These are phyloP conservation scores for Phytophthora sp. DNA, from an alignment of 352 stramenopile genomes.

Conservation along the genomic window DNA sequence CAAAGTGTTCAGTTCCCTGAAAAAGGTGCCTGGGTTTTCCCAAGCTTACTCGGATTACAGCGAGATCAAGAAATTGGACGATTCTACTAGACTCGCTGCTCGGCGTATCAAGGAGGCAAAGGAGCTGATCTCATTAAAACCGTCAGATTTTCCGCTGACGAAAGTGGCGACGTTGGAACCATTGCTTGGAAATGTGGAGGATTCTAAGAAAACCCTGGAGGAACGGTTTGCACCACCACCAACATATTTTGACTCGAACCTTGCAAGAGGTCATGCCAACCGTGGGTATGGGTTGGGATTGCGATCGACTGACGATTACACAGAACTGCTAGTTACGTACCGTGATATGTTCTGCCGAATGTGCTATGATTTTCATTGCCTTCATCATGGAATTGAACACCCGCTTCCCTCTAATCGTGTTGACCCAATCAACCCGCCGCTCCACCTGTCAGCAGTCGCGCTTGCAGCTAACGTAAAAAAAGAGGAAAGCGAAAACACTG, in stretches of 20 bases:
- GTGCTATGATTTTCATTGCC: slow-evolving; percentile 94
- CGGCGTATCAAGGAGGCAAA: slow-evolving; percentile 55
- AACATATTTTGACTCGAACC: slow-evolving; percentile 79
- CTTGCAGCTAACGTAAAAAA: slow-evolving; percentile 24
- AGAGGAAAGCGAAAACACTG: slow-evolving; percentile 6
- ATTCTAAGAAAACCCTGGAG: slow-evolving; percentile 25
- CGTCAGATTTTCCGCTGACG: slow-evolving; percentile 27
- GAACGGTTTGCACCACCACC: slow-evolving; percentile 54
- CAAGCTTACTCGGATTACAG: slow-evolving; percentile 70
- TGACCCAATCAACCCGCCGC: slow-evolving; percentile 65
- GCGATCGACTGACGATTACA: slow-evolving; percentile 65
- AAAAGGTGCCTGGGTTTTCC: slow-evolving; percentile 56
- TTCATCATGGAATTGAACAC: slow-evolving; percentile 88
- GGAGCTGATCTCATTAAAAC: slow-evolving; percentile 33
- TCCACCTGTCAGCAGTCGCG: slow-evolving; percentile 50
- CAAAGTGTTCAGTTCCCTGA: slow-evolving; percentile 68
- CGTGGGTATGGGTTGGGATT: slow-evolving; percentile 52
- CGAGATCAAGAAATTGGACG: slow-evolving; percentile 73
- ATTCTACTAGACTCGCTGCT: slow-evolving; percentile 41
- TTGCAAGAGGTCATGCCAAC: slow-evolving; percentile 36
- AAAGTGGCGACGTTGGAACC: slow-evolving; percentile 48
- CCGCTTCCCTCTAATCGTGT: slow-evolving; percentile 59
- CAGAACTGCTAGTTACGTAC: slow-evolving; percentile 84
- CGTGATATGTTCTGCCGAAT: slow-evolving; percentile 92
- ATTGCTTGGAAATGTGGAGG: slow-evolving; percentile 21